These are phyloP conservation scores for Colletotrichum destructivum DNA, from an alignment of 2,329 filamentous ascomycete genomes.

Conservation along the genomic window DNA sequence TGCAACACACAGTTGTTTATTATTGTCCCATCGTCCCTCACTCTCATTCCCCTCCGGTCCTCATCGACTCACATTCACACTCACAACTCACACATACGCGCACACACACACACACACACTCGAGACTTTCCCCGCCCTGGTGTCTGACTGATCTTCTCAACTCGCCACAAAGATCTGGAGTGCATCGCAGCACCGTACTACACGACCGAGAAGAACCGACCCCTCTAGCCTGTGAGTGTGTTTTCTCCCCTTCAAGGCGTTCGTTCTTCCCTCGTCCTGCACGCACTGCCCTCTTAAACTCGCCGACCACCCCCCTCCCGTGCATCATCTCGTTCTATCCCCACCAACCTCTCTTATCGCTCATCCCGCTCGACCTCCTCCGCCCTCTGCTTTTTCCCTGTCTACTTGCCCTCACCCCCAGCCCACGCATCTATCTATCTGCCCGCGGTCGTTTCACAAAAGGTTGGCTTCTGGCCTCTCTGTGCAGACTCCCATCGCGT, in stretches of 20 bases:
- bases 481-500: neutral
- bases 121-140: slow-evolving; percentile 30
- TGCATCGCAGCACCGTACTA: slow-evolving; percentile 40
- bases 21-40: slow-evolving; percentile 42
- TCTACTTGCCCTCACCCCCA: slow-evolving; percentile 13
- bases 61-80: slow-evolving; percentile 10
- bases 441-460: slow-evolving; percentile 10
- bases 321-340: slow-evolving; percentile 31
- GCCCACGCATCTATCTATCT: neutral
- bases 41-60: slow-evolving; percentile 1
- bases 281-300: slow-evolving; percentile 40
- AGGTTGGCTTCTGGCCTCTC: slow-evolving; percentile 18
- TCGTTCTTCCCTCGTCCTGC: slow-evolving; percentile 31
- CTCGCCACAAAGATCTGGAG: slow-evolving; percentile 42
- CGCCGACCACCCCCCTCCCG: slow-evolving; percentile 38
- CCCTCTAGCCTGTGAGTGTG: slow-evolving; percentile 33
- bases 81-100: slow-evolving; percentile 17
- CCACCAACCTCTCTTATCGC: slow-evolving; percentile 42
- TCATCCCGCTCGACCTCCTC: slow-evolving; percentile 36
- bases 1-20: slow-evolving; percentile 44
- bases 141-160: slow-evolving; percentile 38
- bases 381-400: slow-evolving; percentile 35
- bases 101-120: slow-evolving; percentile 27
- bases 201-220: slow-evolving; percentile 34
- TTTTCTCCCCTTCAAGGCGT: slow-evolving; percentile 13